A percentile compares a stretch with the other conserved stretches of the same genome.
Conservation (phyloP, 805 yeast species). For the Suhomyces xylopsoci region DNA sequence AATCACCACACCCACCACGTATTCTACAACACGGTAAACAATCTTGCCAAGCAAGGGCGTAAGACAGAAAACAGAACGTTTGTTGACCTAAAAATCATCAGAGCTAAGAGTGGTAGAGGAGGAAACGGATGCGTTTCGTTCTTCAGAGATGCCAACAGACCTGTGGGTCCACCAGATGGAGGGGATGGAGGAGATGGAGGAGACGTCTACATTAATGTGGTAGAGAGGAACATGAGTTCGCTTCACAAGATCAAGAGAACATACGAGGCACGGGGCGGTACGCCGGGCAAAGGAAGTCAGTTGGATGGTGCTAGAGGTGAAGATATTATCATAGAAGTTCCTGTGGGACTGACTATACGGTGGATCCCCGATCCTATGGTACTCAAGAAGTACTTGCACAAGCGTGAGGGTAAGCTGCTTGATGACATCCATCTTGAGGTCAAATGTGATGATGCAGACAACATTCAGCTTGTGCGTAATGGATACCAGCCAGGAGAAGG, state of each 20-base stretch:
- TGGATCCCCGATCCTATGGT: conserved; percentile 78
- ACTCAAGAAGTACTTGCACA: conserved; percentile 28
- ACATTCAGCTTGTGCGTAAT: conserved; percentile 61
- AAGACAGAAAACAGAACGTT: conserved; percentile 38
- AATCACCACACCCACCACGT: conserved; percentile 39
- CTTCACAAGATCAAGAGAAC: conserved; percentile 64
- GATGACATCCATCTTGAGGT: conserved; percentile 31
- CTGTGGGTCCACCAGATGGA: conserved; percentile 97
- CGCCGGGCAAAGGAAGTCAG: conserved; percentile 68
- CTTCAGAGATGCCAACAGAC: conserved; percentile 76
- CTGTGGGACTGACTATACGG: conserved; percentile 82
- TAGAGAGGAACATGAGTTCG: conserved; percentile 59
- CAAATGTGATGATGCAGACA: conserved; percentile 21
- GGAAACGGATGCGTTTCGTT: conserved; percentile 89
- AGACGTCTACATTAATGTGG: conserved; percentile 76
- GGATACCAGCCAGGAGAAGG: conserved; percentile 72
- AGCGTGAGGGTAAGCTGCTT: conserved; percentile 13
- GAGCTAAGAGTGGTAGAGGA: conserved; percentile 74
- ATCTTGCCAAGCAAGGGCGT: conserved; percentile 26
- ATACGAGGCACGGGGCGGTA: conserved; percentile 73
- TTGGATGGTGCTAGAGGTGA: conserved; percentile 83
- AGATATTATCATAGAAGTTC: conserved; percentile 78
- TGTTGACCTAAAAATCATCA: conserved; percentile 64
- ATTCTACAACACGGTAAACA: conserved; percentile 29
- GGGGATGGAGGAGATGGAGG: conserved; percentile 99